Conservation (phyloP, 2,329 filamentous ascomycete genomes). For the Graphilbum sp. region DNA sequence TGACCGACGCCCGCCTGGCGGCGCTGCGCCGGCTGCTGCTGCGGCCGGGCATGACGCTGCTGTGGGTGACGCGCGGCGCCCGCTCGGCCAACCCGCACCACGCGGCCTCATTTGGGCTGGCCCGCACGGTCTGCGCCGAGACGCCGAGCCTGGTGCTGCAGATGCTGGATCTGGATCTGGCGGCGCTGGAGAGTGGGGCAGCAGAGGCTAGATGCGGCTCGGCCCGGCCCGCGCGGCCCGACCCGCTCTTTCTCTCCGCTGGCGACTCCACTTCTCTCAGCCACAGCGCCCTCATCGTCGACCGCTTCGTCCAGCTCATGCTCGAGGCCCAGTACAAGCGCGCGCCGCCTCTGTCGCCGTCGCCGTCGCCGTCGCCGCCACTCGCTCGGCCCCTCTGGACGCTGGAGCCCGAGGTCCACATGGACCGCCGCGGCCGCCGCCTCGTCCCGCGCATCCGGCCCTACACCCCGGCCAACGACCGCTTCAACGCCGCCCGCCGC, state of each 20-base stretch:
- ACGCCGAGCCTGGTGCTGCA: conserved; percentile 15
- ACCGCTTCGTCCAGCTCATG: conserved; percentile 12
- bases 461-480: conserved; percentile 20
- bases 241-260: too few species aligned
- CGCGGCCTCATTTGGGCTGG: conserved; percentile 17
- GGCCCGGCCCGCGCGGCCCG: too few species aligned
- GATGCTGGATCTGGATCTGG: conserved; percentile 15
- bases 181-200: conserved; percentile 1
- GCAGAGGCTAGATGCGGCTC: too few species aligned
- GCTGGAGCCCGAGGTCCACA: conserved; percentile 21
- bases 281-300: conserved; percentile 2
- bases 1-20: conserved; percentile 17
- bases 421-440: conserved; percentile 15
- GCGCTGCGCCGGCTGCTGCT: conserved; percentile 11
- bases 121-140: conserved; percentile 16
- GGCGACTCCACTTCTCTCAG: too few species aligned
- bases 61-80: conserved; percentile 16
- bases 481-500: conserved; percentile 21
- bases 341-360: conserved; percentile 5
- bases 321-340: neutral
- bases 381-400: conserved; percentile 14
- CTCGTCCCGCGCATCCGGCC: conserved; percentile 23
- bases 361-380: too few species aligned
- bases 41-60: conserved; percentile 13
- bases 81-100: conserved; percentile 11